phyloP scores from a whole-genome alignment of 208 protist species.

The Crithidia brevicula region DNA sequence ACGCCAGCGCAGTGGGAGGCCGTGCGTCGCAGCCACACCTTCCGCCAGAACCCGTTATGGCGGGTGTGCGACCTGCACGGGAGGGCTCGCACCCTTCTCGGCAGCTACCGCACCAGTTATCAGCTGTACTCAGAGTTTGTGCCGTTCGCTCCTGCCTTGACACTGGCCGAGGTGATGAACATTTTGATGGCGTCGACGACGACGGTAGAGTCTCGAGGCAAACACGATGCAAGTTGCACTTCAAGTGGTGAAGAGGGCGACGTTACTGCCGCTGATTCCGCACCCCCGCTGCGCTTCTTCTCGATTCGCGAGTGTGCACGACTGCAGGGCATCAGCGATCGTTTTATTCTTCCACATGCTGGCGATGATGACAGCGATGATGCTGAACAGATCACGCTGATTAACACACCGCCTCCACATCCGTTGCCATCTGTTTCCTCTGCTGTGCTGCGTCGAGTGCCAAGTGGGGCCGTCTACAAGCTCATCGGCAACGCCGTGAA shows the following conservation, averaged over 20 bases:
- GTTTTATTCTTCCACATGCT: constrained; percentile 42
- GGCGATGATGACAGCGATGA: neutral
- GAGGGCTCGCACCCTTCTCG: constrained; percentile 64
- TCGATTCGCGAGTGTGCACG: constrained; percentile 78
- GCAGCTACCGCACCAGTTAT: constrained; percentile 69
- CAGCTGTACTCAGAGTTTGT: constrained; percentile 84
- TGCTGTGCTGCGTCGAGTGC: constrained; percentile 22
- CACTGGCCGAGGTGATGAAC: constrained; percentile 1
- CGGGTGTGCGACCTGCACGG: constrained; percentile 51
- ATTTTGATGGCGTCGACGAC: too few species aligned
- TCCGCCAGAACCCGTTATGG: constrained; percentile 52
- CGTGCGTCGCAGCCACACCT: constrained; percentile 54
- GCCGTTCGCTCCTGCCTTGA: constrained; percentile 25
- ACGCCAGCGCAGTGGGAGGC: constrained; percentile 55
- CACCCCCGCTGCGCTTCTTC: constrained; percentile 61
- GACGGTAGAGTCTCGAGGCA: neutral
- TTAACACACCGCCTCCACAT: too few species aligned
- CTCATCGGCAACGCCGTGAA: constrained; percentile 83
- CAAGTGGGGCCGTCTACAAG: constrained; percentile 54
- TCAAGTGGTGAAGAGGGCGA: too few species aligned
- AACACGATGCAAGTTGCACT: neutral
- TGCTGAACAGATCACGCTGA: neutral
- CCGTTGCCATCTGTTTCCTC: neutral
- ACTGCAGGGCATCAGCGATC: constrained; percentile 69
- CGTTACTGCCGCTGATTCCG: neutral